Conservation (phyloP, 1,139 yeast genomes). For the Yamadazyma sp. region DNA sequence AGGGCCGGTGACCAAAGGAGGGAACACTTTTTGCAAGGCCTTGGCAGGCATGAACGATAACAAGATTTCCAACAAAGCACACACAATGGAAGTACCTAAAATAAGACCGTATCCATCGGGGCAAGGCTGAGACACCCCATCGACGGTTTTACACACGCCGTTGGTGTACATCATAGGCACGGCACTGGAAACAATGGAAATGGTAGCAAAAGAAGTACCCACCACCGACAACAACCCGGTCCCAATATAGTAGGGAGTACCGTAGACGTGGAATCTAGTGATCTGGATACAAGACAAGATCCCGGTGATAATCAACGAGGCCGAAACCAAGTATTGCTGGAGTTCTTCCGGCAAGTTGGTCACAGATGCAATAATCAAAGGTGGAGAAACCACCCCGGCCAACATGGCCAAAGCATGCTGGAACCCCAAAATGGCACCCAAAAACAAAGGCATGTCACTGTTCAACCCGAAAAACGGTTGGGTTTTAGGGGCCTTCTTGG, state of each 20-base stretch:
- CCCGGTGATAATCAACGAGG: conserved; percentile 75
- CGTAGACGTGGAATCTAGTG: conserved; percentile 72
- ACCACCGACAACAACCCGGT: conserved; percentile 87
- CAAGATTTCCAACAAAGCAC: conserved; percentile 70
- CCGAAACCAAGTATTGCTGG: conserved; percentile 73
- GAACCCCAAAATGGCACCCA: conserved; percentile 76
- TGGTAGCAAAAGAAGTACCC: conserved; percentile 87
- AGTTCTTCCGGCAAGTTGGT: conserved; percentile 55
- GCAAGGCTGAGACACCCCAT: conserved; percentile 72
- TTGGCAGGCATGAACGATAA: conserved; percentile 77
- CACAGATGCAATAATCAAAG: conserved; percentile 61
- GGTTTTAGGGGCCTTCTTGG: conserved; percentile 46
- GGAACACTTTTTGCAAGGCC: conserved; percentile 69
- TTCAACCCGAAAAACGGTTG: conserved; percentile 82
- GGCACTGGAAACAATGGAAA: conserved; percentile 73
- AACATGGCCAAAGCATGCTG: conserved; percentile 89
- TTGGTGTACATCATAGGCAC: conserved; percentile 75
- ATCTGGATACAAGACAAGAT: conserved; percentile 74
- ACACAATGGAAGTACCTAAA: conserved; percentile 73
- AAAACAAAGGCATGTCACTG: conserved; percentile 72
- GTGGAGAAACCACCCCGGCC: conserved; percentile 90
- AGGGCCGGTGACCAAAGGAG: conserved; percentile 90
- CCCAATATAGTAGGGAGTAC: conserved; percentile 75
- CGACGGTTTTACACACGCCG: conserved; percentile 66
- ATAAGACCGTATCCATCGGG: conserved; percentile 90